Evolutionary conservation across 495 filamentous ascomycete species (phyloP), one percentile per base, ranked within the genome.

Genomic region (Neurospora cerealis): DNA sequence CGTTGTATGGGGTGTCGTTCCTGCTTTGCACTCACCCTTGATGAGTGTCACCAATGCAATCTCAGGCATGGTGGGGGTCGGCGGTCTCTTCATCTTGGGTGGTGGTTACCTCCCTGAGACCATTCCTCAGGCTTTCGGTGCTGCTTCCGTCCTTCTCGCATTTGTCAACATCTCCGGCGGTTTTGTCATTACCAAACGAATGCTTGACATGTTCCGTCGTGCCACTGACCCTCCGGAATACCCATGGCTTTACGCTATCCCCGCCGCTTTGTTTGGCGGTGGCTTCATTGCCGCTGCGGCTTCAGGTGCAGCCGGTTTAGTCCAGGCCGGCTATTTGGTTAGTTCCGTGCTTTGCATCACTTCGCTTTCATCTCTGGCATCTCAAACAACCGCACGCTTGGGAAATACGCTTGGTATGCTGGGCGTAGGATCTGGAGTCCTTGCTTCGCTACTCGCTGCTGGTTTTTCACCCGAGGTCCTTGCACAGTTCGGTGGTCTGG

Each of bases 1-100:
- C 28, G 92, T 91, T 10, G 92, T 95, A 8, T 94, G 93, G 92
- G 91, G 91, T 60, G 92, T 95, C 13, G 79, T 81, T 1, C 92
- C 93, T 9, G 91, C 93, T 32, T 85, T 95, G 21, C 93, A 95
- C 77, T 92, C 91, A 9, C 93, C 93, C 0, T 83, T 95, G 17
- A 95, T 95, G 93, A 91, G 89, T 73, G 93, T 95, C 34, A 95
- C 93, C 36, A 95, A 95, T 80, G 93, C 93, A 28, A 95, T 95
- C 74, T 93, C 91, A 44, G 92, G 90, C 74, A 93, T 95, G 91
- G 93, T 95, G 54, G 93, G 92, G 66, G 86, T 95, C 73, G 93
- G 92, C 70, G 92, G 93, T 60, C 84, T 95, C 74, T 95, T 94
- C 82, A 89, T 95, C 78, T 88, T 95, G 85, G 92, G 92, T 48